Percentiles rank a stretch among this genome's conserved stretches.
These are phyloP conservation scores for Fusarium nelsonii DNA, from an alignment of 2,329 filamentous ascomycete genomes.

Conservation along the genomic window DNA sequence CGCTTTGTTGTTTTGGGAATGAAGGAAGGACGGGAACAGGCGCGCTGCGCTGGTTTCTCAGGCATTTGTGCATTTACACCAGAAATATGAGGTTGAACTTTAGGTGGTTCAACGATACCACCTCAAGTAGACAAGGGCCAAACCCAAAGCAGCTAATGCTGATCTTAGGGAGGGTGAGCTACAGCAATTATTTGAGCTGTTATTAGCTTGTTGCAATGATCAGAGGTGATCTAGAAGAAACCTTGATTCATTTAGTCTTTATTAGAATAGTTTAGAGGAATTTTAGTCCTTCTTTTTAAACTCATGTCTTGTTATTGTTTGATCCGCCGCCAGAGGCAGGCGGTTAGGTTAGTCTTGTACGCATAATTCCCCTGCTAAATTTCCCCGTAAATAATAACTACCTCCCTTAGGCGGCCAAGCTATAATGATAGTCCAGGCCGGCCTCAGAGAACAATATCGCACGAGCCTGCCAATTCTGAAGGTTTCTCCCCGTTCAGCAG, in stretches of 20 bases:
- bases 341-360: not conserved
- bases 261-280: not conserved
- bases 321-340: not conserved
- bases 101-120: slow-evolving; percentile 31
- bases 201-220: slow-evolving; percentile 27
- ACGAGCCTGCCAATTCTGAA: not conserved
- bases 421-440: not conserved
- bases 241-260: not conserved
- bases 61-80: slow-evolving; percentile 50
- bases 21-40: slow-evolving; percentile 3
- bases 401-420: not conserved
- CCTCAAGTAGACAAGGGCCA: slow-evolving; percentile 32
- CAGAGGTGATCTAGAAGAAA: not conserved
- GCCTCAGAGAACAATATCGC: not conserved
- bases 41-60: slow-evolving; percentile 27
- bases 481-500: slow-evolving; percentile 2
- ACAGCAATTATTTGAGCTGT: slow-evolving; percentile 17
- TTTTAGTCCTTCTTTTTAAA: not conserved
- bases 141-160: slow-evolving; percentile 46
- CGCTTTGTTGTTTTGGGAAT: slow-evolving; percentile 35
- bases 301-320: not conserved
- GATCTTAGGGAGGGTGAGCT: slow-evolving; percentile 1
- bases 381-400: too few species aligned
- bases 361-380: not conserved
- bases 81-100: slow-evolving; percentile 50